Evolutionary conservation across 2,329 filamentous ascomycete genomes (phyloP).

Genomic region (Diplodia scrobiculata): DNA sequence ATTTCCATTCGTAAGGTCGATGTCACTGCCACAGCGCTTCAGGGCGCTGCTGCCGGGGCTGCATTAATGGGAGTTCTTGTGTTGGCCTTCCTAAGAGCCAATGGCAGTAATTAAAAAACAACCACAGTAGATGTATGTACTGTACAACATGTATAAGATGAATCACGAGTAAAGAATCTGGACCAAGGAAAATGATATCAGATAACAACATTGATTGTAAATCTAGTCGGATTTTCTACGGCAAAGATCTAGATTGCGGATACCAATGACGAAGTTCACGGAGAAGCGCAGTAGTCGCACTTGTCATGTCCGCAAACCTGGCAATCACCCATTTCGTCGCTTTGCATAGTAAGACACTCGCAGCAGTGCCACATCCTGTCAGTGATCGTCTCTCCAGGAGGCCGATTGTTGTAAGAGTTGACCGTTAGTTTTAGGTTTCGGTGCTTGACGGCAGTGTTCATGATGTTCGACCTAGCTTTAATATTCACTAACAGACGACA

Average conservation of each 20-base stretch:
- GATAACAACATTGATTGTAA: not conserved
- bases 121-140: constrained; percentile 4
- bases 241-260: not conserved
- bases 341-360: too few relatives aligned
- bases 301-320: not conserved
- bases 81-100: constrained; percentile 1
- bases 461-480: too few relatives aligned
- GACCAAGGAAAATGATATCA: not conserved
- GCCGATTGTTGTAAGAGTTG: too few relatives aligned
- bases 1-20: constrained; percentile 52
- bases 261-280: not conserved
- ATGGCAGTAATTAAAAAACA: not conserved
- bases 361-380: too few relatives aligned
- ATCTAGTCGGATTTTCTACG: not conserved
- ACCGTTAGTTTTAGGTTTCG: too few relatives aligned
- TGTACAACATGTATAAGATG: constrained; percentile 21
- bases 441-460: too few relatives aligned
- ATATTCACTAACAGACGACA: too few relatives aligned
- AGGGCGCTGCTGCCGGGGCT: constrained; percentile 49
- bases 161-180: not conserved
- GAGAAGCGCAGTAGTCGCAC: not conserved
- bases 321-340: too few relatives aligned
- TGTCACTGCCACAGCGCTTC: constrained; percentile 50
- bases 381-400: too few relatives aligned
- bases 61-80: constrained; percentile 36